Conservation (phyloP, 2,329 filamentous ascomycete species). For the Nemania sp. region DNA sequence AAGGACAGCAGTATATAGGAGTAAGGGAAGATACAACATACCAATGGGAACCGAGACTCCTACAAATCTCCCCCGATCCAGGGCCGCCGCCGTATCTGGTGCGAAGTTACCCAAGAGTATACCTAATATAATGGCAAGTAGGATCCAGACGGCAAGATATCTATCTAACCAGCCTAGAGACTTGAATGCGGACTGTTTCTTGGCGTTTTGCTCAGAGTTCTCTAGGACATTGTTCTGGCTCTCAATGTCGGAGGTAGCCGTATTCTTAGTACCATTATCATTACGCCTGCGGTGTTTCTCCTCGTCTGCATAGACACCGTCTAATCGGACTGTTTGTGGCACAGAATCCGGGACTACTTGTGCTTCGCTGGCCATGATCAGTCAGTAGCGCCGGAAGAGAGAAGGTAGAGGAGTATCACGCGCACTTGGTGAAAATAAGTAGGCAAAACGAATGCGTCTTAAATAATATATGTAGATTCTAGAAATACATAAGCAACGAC, state of each 20-base stretch:
- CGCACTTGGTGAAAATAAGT: neutral
- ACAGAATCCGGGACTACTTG: neutral
- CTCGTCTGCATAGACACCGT: neutral
- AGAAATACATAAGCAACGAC: too few relatives aligned
- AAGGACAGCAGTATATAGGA: neutral
- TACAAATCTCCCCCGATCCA: slow-evolving; percentile 79
- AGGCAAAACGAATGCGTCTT: too few relatives aligned
- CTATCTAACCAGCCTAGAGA: slow-evolving; percentile 71
- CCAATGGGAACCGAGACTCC: slow-evolving; percentile 56
- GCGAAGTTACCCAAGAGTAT: slow-evolving; percentile 83
- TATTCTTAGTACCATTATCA: neutral
- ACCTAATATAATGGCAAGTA: slow-evolving; percentile 81
- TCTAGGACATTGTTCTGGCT: slow-evolving; percentile 22
- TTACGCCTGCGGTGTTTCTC: slow-evolving; percentile 16
- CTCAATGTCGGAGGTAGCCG: slow-evolving; percentile 28
- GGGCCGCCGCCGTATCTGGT: slow-evolving; percentile 66
- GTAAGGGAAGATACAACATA: slow-evolving; percentile 27
- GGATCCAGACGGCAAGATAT: slow-evolving; percentile 77
- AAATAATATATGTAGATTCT: too few relatives aligned
- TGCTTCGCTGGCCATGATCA: neutral
- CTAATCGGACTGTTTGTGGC: neutral
- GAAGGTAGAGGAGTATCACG: neutral
- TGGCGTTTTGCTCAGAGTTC: neutral
- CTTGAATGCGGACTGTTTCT: slow-evolving; percentile 60
- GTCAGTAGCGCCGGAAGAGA: neutral